Evolutionary conservation across 192 early-diverging fungal genomes (phyloP), one percentile per base, ranked within the genome.

Genomic region (Entomortierella beljakovae): DNA sequence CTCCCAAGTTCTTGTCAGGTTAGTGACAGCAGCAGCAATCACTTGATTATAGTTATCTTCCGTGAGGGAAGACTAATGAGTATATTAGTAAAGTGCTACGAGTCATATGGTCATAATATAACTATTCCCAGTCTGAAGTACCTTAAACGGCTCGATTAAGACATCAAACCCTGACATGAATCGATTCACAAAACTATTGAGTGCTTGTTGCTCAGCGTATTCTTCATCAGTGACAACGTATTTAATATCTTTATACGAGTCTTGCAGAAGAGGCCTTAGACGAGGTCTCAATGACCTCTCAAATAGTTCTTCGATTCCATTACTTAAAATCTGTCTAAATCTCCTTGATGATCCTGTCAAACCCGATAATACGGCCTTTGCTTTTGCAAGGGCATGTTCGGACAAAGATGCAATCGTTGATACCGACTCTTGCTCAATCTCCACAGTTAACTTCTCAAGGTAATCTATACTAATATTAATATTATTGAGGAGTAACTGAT

Each of bases 201-300:
- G 91, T 48, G 89, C 84, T 49, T 92, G 91, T 31, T 88, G 85
- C 51, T 94, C 92, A 38, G 90, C 89, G 68, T 96, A 98, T 80
- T 99, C 97, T 50, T 98, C 95, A 51, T 97, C 95, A 22, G 90
- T 88, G 20, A 98, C 85, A 4, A 93, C 91, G 66, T 99, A 99
- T 66, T 94, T 94, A 53, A 95, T 85, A 48, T 97, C 95, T 33
- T 89, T 83, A 66, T 93, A 95, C 8, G 94, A 84, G 22, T 95
- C 92, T 70, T 92, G 90, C 42, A 98, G 83, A 10, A 97, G 81
- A 0, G 93, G 85, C 34, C 92, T 86, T 50, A 98, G 75, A 67
- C 91, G 87, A 20, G 93, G 94, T 80, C 93, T 93, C 26, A 97
- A 61, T 51, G 90, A 89, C 61, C 95, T 91, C 6, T 81, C 80